Evolutionary conservation across 805 yeast species (phyloP), one percentile per base, ranked within the genome.

Genomic region (Starmerella tilneyi): DNA sequence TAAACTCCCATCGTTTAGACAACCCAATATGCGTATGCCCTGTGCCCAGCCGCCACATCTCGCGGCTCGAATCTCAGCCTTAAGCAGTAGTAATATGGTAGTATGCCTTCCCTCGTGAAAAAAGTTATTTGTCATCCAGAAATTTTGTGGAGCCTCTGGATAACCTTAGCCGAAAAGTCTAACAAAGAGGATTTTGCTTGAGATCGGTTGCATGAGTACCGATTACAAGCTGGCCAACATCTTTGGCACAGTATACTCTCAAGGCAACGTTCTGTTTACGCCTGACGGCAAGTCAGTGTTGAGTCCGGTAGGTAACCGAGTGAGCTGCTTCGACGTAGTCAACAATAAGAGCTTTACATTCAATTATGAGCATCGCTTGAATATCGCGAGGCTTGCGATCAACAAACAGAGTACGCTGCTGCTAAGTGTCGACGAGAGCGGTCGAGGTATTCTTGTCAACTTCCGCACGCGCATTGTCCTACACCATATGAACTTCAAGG

Each of bases 251-350:
- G 97, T 92, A 3, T 92, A 92, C 60, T 71, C 94, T 41, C 84
- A 81, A 59, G 98, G 97, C n/a, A 86, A 89, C 61, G 66, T 92
- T 22, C 70, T 80, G 5, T 92, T 81, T 66, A 79, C 94, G 1
- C 76, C 79, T 1, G 96, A 88, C 59, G 98, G 98, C 2, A 76
- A 81, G 9, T 74, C 76, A 45, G 69, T 92, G 27, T 65, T 92
- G 37, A 79, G 92, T 48, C 97, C 98, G 0, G 97, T 92, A 3
- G 98, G 98, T 12, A 92, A 89, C 62, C 67, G 97, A 59, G 88
- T 92, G 24, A 73, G 86, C 15, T 84, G 83, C 45, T 92, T 88
- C 64, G 96, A 92, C 64, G 69, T 89, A 50, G 71, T 83, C 42
- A 80, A 83, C 59, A 86, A 81, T 63, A 79, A 76, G 55, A 83